Evolutionary conservation across 257 asterid species (phyloP), one percentile per base, ranked within the genome.

Genomic region (Capsicum chinense): DNA sequence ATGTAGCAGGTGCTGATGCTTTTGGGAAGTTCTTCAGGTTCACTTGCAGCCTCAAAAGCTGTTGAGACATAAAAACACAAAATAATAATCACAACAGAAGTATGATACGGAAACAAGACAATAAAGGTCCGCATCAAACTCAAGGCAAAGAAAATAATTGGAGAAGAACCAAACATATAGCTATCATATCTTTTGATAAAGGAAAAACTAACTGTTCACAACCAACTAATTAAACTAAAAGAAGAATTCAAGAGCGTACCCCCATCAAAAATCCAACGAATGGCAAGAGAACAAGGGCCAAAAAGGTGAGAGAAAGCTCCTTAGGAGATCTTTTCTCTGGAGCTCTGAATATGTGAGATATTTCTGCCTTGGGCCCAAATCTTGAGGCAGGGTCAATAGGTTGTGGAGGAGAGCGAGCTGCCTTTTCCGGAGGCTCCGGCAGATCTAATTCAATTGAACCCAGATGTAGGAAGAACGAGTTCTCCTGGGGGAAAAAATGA

Each of bases 401-500:
- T 74, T 82, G 97, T n/a, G 90, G 92, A 83, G 99, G 99, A 83
- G 98, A 98, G 21, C 93, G 95, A 73, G 95, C 89, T 76, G 97
- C 93, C 91, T 95, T 97, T 88, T 97, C 99, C 79, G 98, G 98
- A 82, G 97, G 90, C n/a, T 91, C 95, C 15, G 98, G 99, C 81
- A 97, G 95, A 89, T 97, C 99, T 83, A 97, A 86, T 47, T 95
- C 98, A 79, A 95, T 82, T 63, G 89, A 88, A 81, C 99, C 99
- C 86, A 97, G 85, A 85, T 80, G 88, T 90, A 87, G 95, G 89
- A 90, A 88, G 93, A 95, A 93, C 56, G 99, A 97, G 89, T 97
- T 97, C 88, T 97, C 99, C 99, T 97, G 95, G 70, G 89, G 86
- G 56, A 83, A 52, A 26, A 85, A 81, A 70, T 76, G 57, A 58